phyloP scores from a whole-genome alignment of 2,329 filamentous ascomycete species.

The Nemania diffusa region DNA sequence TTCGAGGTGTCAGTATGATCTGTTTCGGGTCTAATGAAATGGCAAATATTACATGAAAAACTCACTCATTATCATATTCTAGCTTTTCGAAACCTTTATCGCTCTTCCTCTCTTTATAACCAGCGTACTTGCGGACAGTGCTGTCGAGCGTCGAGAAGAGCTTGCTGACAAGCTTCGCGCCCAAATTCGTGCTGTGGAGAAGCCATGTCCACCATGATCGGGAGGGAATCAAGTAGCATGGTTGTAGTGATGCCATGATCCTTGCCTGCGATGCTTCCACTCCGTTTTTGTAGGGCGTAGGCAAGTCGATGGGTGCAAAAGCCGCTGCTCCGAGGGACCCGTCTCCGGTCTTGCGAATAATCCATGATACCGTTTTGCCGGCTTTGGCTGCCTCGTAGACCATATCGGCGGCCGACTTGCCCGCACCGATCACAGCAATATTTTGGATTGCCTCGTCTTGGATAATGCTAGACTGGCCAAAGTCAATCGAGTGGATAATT shows the following conservation, averaged over 20 bases:
- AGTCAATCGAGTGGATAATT: slow-evolving; percentile 50
- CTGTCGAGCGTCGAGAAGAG: slow-evolving; percentile 39
- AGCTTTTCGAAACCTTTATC: slow-evolving; percentile 43
- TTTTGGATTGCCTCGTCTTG: slow-evolving; percentile 40
- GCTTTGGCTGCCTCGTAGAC: slow-evolving; percentile 50
- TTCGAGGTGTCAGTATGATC: slow-evolving; percentile 24
- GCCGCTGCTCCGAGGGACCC: slow-evolving; percentile 48
- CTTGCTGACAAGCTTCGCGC: slow-evolving; percentile 36
- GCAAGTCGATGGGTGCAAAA: slow-evolving; percentile 43
- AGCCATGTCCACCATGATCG: slow-evolving; percentile 40
- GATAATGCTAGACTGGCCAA: slow-evolving; percentile 46
- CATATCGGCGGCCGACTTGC: slow-evolving; percentile 53
- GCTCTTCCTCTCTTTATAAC: slow-evolving; percentile 40
- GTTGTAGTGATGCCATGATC: slow-evolving; percentile 41
- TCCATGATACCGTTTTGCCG: slow-evolving; percentile 50
- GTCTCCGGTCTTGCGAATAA: slow-evolving; percentile 46
- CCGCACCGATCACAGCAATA: slow-evolving; percentile 50
- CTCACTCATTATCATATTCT: slow-evolving; percentile 42
- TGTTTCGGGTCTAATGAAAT: slow-evolving; percentile 1
- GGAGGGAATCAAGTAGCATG: slow-evolving; percentile 37
- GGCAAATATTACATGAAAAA: slow-evolving; percentile 14
- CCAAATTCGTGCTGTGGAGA: slow-evolving; percentile 37
- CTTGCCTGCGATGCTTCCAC: slow-evolving; percentile 41
- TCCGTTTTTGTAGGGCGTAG: slow-evolving; percentile 44
- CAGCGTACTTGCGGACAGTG: slow-evolving; percentile 40